Conservation (phyloP, 768 basidiomycete genomes). For the Boletus vinaceobasis region DNA sequence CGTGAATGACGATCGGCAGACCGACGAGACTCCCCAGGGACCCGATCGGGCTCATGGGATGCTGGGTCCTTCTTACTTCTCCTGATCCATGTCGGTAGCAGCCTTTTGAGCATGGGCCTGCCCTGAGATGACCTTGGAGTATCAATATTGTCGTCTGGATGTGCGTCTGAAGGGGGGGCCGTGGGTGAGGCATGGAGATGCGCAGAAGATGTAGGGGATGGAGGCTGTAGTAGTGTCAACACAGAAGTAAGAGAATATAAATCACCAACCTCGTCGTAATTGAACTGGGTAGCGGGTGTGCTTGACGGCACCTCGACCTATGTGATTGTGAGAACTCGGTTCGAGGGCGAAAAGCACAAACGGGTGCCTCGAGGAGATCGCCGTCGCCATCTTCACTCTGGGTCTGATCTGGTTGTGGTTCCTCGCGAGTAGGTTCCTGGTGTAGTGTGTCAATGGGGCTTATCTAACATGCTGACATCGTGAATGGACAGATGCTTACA, state of each 20-base stretch:
- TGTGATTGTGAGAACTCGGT: background rate
- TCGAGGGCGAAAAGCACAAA: background rate
- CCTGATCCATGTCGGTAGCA: background rate
- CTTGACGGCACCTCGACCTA: background rate
- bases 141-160: fast-evolving
- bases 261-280: background rate
- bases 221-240: background rate
- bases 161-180: too few species aligned
- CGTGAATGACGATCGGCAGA: background rate
- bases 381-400: background rate
- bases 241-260: too few species aligned
- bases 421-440: background rate
- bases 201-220: background rate
- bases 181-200: background rate
- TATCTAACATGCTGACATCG: background rate
- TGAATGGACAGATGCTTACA: background rate
- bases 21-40: background rate
- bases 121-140: background rate
- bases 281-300: background rate
- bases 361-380: background rate
- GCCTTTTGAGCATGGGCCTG: background rate
- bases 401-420: background rate
- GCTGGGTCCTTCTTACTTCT: background rate
- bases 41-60: too few species aligned
- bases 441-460: background rate